Conservation (phyloP, 1,139 yeast species). For the Meyerozyma athensensis region DNA sequence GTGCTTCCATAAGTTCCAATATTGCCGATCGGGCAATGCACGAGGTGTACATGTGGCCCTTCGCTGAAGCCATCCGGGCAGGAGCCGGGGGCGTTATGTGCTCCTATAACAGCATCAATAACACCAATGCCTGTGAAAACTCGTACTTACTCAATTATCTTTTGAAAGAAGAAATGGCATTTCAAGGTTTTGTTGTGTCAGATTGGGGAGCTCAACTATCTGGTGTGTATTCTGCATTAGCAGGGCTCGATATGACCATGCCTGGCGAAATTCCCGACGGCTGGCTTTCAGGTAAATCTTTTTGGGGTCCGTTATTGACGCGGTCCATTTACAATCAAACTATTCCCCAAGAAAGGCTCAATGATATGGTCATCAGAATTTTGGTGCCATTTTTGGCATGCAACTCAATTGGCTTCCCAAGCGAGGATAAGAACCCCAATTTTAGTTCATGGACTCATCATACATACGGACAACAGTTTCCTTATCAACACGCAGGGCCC, state of each 20-base stretch:
- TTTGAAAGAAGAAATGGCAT: conserved; percentile 59
- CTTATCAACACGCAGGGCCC: conserved; percentile 51
- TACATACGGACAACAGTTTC: conserved; percentile 49
- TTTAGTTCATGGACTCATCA: conserved; percentile 58
- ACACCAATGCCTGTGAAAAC: conserved; percentile 58
- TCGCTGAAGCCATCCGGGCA: conserved; percentile 57
- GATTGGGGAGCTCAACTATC: conserved; percentile 65
- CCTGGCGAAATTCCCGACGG: conserved; percentile 56
- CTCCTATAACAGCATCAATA: conserved; percentile 55
- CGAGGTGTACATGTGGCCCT: conserved; percentile 63
- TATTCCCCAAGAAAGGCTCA: conserved; percentile 49
- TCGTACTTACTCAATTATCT: conserved; percentile 51
- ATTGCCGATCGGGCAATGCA: conserved; percentile 62
- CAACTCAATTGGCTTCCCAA: conserved; percentile 27
- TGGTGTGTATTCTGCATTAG: conserved; percentile 52
- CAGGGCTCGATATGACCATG: conserved; percentile 67
- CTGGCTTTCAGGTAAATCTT: conserved; percentile 52
- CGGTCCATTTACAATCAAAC: conserved; percentile 54
- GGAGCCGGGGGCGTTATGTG: conserved; percentile 64
- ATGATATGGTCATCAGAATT: conserved; percentile 60
- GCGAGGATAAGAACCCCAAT: conserved; percentile 46
- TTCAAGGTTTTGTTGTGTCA: conserved; percentile 62
- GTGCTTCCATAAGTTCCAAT: conserved; percentile 42
- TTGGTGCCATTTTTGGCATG: conserved; percentile 53
- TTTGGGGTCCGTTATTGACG: conserved; percentile 57